Evolutionary conservation across 2,329 filamentous ascomycete genomes (phyloP).

Genomic region (Arthrobotrys sphaeroides): DNA sequence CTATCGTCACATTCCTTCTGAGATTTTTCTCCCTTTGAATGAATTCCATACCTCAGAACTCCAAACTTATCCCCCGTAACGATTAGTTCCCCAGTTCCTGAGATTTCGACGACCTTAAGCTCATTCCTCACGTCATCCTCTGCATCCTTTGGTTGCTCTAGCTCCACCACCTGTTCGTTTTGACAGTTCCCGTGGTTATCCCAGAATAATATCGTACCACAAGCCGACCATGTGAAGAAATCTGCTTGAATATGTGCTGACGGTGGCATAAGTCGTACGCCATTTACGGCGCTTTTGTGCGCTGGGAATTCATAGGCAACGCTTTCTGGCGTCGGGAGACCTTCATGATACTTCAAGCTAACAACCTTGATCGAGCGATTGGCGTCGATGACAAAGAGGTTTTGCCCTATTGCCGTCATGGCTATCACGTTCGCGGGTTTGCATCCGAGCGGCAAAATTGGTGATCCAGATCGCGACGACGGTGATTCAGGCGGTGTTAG

Average conservation of each 20-base stretch:
- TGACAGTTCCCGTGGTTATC: conserved; percentile 75
- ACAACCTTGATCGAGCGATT: conserved; percentile 76
- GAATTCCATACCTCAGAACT: conserved; percentile 69
- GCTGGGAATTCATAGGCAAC: conserved; percentile 66
- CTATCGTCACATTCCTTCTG: background rate
- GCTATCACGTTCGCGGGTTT: conserved; percentile 64
- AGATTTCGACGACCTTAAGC: conserved; percentile 70
- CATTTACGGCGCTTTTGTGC: conserved; percentile 73
- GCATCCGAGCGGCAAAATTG: conserved; percentile 57
- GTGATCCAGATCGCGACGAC: conserved; percentile 57
- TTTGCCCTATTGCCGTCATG: conserved; percentile 73
- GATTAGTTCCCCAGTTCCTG: conserved; percentile 72
- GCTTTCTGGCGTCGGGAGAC: conserved; percentile 59
- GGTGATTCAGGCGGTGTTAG: conserved; percentile 58
- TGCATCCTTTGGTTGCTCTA: conserved; percentile 71
- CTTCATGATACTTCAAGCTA: conserved; percentile 57
- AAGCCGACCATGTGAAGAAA: conserved; percentile 89
- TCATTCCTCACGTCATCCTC: conserved; percentile 69
- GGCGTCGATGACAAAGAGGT: conserved; percentile 78
- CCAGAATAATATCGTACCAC: conserved; percentile 86
- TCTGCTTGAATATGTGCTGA: conserved; percentile 72
- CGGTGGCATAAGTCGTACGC: conserved; percentile 73
- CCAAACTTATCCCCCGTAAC: conserved; percentile 88
- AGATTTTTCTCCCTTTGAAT: background rate
- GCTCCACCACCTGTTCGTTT: conserved; percentile 71